Evolutionary conservation across 805 yeast species (phyloP), one percentile per base, ranked within the genome.

Genomic region (Metschnikowia kofuensis): DNA sequence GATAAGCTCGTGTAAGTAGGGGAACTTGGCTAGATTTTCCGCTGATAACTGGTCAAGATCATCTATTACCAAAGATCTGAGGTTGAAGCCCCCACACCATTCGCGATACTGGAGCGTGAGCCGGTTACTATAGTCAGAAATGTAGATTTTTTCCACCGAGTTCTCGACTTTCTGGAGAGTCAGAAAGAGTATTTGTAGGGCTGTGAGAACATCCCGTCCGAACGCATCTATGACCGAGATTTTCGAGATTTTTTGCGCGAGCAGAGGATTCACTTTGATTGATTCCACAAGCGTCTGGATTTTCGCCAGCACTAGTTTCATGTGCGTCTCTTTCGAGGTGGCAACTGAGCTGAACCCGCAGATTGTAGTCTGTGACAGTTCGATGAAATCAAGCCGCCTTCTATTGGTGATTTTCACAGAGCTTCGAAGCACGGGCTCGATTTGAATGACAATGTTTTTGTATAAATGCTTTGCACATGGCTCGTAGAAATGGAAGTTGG

Each of bases 281-380:
- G 76, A 64, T 16, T 70, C 69, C 11, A 69, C 41, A 37, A 83
- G 59, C 2, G 74, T 63, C 35, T 67, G 68, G 41, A 82, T 65
- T 51, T 77, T 69, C 13, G 71, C 70, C 40, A 53, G 50, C 29
- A 70, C 58, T 50, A 69, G 47, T 28, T 55, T 57, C 35, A 49
- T 32, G 36, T 69, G 72, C 13, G 56, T 56, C 15, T 50, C 57
- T 9, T 35, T 30, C 4, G 54, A 34, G 39, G 54, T 49, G 21
- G 52, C 40, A 12, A 50, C 59, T 11, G 54, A 51, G 2, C 34
- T 29, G 21, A 68, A 56, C 4, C 72, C 73, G 44, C 62, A 62
- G 7, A 69, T 46, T 2, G 59, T 52, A 6, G 72, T 58, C 13
- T 51, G 55, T 6, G 52, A 48, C 47, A 60, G 50, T 34, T 64